These are phyloP conservation scores for Cnidoscolus chayamansa DNA, from an alignment of 441 rosid genomes.

Conservation along the genomic window DNA sequence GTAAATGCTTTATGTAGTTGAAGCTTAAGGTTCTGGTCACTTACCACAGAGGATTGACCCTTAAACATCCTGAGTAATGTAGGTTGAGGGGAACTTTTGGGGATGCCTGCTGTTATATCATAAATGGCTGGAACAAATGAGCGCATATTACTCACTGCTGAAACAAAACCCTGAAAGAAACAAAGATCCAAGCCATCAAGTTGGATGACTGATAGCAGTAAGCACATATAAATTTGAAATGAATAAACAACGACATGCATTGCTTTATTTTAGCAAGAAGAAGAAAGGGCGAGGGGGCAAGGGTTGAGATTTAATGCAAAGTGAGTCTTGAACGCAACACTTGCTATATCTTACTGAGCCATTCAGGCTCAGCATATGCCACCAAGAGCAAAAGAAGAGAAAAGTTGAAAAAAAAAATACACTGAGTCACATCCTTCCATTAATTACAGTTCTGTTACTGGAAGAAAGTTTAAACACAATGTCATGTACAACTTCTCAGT, in stretches of 20 bases:
- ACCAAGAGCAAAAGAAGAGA: background rate
- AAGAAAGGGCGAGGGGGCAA: background rate
- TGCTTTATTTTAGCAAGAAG: background rate
- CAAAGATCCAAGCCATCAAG: background rate
- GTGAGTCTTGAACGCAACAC: background rate
- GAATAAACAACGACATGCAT: no score
- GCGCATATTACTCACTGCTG: conserved; percentile 95
- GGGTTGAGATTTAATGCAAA: background rate
- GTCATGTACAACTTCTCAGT: no score
- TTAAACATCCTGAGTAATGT: conserved; percentile 85
- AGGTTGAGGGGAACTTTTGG: conserved; percentile 76
- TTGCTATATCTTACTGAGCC: background rate
- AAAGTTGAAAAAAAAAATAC: background rate
- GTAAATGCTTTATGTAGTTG: conserved; percentile 11
- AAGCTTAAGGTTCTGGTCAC: conserved; percentile 25
- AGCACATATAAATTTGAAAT: background rate
- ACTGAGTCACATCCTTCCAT: background rate
- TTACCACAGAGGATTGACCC: conserved; percentile 95
- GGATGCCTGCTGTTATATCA: conserved; percentile 85
- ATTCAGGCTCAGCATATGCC: background rate
- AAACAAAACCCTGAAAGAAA: conserved; percentile 83
- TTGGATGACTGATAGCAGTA: background rate
- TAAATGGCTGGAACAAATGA: conserved; percentile 94
- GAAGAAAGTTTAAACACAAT: background rate
- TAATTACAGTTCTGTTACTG: background rate